Conservation (phyloP, 2,329 filamentous ascomycete genomes). For the Colletotrichum musae region DNA sequence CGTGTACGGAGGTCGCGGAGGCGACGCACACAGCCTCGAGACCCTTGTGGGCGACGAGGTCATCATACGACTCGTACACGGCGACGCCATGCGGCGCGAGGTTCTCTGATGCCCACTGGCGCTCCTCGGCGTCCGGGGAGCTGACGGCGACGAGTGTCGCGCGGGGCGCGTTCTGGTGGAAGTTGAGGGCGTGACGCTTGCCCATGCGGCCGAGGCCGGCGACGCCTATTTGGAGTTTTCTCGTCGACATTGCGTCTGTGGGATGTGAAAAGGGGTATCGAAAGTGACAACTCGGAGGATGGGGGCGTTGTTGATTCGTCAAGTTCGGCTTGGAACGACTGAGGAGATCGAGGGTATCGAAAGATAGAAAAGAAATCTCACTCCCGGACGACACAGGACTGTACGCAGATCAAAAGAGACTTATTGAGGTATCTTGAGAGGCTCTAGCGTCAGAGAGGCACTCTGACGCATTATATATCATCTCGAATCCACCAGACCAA, state of each 20-base stretch:
- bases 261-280: not conserved
- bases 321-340: not conserved
- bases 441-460: not conserved
- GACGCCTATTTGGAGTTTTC: conserved; percentile 59
- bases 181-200: conserved; percentile 64
- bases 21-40: conserved; percentile 58
- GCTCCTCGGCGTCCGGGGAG: conserved; percentile 60
- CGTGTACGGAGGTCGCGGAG: conserved; percentile 67
- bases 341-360: not conserved
- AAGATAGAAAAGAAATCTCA: too few species aligned
- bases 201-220: conserved; percentile 68
- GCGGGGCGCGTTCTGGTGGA: conserved; percentile 60
- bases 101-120: conserved; percentile 59
- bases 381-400: too few species aligned
- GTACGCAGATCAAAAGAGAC: not conserved
- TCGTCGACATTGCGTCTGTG: conserved; percentile 40
- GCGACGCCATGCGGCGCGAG: conserved; percentile 60
- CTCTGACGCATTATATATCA: conserved; percentile 2
- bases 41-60: conserved; percentile 58
- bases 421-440: not conserved
- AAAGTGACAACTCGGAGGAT: not conserved
- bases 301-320: not conserved
- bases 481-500: not conserved
- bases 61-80: conserved; percentile 61
- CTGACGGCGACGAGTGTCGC: conserved; percentile 65